Base-by-base conservation (phyloP, 163 green algal species). In the Chloromonas sp. region DNA sequence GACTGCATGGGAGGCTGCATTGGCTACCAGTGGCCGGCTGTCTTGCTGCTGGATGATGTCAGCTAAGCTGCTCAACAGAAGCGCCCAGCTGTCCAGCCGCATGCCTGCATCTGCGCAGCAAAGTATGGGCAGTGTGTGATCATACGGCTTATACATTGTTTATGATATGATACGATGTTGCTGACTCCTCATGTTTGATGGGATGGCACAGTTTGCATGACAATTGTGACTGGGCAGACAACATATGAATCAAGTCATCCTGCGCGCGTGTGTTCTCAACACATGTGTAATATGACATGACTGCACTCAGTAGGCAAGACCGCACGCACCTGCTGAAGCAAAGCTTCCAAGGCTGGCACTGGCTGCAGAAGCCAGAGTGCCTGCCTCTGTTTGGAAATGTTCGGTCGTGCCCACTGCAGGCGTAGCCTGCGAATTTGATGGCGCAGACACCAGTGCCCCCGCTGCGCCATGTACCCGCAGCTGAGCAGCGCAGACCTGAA, bases 21-120 rank as follows among this genome's bases (percentile, higher is more conserved):
- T 90, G 0, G 88, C 89, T 0, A 93, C 91, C 2, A 82, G 81
- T 0, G 92, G 87, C 1, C 92, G 86, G 0, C 79, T 81, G 84
- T 95, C 92, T 61, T 92, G 86, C 61, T 91, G 90, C 1, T 91
- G 88, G 15, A 95, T 88, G 13, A 79, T 36, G 60, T 92, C 88
- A 3, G 87, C 88, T 58, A 95, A 84, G 11, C 90, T 87, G 60
- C 89, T 82, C 78, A 96, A 86, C 85, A 96, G 82, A 57, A 91
- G 81, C 2, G 84, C 86, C 93, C 93, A 96, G 0, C 91, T 86
- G 36, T 90, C 59, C 58, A n/a, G 83, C 60, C 58, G 1, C 58
- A 14, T 11, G 60, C 60, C 78, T 74, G 66, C 5, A 11, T 74
- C 66, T 74, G 66, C 66, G 66, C 5, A 15, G 5, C 5, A 5